Base-by-base conservation (phyloP, 2,329 filamentous ascomycete genomes). In the Verticillium longisporum region DNA sequence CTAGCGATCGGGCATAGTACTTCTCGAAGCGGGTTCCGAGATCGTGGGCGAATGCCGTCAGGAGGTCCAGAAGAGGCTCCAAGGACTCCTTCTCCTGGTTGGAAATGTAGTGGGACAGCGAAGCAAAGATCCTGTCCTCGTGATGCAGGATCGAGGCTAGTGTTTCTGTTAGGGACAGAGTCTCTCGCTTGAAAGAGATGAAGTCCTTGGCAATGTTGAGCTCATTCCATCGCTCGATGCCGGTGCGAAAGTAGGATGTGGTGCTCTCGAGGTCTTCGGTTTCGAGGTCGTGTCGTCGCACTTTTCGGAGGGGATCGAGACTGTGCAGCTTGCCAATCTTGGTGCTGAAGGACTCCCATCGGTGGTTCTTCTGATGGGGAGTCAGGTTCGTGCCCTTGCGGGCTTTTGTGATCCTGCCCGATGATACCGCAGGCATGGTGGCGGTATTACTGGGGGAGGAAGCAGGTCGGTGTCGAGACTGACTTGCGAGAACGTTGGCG, bases 21-120 rank as follows among this genome's bases (percentile, higher is more conserved):
- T 90, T 91, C 75, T 97, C 93, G 70, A 99, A 99, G 56, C 88
- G 83, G 18, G 83, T 82, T 58, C 94, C 94, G 61, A 99, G 76
- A 70, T 99, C 96, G 72, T 96, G 92, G 18, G 95, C 93, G 71
- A 99, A 93, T 50, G 95, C 92, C 13, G 92, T 91, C 62, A 97
- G 76, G n/a, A 99, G 84, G 66, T 90, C 91, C 62, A 99, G 78
- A 50, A 99, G 78, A 10, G 95, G 91, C 71, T 99, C 93, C 63
- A 97, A 79, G 1, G 90, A 88, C 68, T 94, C 84, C 65, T 86
- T 85, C 68, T 97, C 92, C 63, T 88, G 88, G 68, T 85, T 85
- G 59, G 87, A 85, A 63, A 98, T 93, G 68, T 92, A 90, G 69
- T 86, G 81, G 63, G 88, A 83, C 64, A 99, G 80, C 62, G 89